These are phyloP conservation scores for Trichaptum fuscoviolaceum DNA, from an alignment of 768 basidiomycete species.

Conservation along the genomic window DNA sequence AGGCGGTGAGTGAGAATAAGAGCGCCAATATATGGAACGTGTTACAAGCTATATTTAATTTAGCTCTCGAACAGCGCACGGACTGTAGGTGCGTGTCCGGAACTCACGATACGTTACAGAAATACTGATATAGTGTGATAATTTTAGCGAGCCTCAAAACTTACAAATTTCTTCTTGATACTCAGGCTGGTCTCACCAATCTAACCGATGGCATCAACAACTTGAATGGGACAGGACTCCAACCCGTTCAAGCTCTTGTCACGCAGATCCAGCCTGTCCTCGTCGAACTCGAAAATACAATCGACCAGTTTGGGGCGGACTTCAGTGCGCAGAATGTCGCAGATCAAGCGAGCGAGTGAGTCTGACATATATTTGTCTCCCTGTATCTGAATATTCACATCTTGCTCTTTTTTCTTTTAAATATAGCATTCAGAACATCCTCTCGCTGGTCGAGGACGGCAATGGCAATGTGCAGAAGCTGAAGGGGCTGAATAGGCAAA, in stretches of 20 bases:
- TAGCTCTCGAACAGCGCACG: conserved; percentile 2
- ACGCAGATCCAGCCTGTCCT: conserved; percentile 5
- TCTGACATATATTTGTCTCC: neutral
- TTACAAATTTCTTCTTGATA: conserved; percentile 9
- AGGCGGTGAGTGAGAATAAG: neutral
- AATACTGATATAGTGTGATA: neutral
- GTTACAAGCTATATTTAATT: neutral
- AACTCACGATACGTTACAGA: neutral
- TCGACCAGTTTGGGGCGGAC: conserved; percentile 11
- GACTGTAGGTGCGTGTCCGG: neutral
- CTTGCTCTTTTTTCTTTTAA: neutral
- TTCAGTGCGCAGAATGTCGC: conserved; percentile 9
- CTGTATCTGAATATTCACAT: neutral
- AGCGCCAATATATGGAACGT: neutral
- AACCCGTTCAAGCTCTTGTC: conserved; percentile 2
- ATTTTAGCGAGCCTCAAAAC: conserved; percentile 4
- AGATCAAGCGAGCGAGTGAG: conserved; percentile 6
- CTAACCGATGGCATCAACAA: conserved; percentile 6
- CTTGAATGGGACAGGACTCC: neutral
- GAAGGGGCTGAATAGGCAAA: neutral
- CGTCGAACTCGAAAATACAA: conserved; percentile 4
- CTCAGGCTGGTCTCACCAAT: conserved; percentile 6
- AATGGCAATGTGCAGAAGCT: conserved; percentile 2
- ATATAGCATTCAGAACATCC: neutral
- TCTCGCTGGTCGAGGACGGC: conserved; percentile 2